Conservation (phyloP, 495 filamentous ascomycete genomes). For the Cudoniella acicularis region DNA sequence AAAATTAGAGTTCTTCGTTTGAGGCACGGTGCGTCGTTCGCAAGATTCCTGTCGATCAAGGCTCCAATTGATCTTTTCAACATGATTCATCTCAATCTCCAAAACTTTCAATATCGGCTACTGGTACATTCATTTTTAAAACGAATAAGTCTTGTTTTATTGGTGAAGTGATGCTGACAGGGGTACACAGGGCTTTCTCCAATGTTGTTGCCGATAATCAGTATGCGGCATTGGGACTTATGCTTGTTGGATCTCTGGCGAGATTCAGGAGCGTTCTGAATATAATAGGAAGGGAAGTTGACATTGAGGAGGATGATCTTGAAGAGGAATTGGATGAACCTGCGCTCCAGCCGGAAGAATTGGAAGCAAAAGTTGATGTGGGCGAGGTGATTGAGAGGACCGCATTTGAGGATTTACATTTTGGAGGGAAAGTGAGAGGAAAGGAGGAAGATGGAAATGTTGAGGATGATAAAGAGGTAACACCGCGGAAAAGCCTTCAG, state of each 20-base stretch:
- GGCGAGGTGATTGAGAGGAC: background rate
- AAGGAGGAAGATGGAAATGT: background rate
- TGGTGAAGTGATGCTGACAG: too few species aligned
- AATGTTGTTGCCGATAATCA: conserved; percentile 67
- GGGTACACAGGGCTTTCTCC: conserved; percentile 52
- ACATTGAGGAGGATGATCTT: background rate
- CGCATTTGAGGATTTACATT: background rate
- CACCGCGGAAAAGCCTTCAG: too few species aligned
- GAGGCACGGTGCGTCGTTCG: too few species aligned
- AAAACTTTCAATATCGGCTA: too few species aligned
- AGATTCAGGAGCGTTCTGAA: conserved; percentile 47
- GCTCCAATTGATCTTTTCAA: too few species aligned
- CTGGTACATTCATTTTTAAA: too few species aligned
- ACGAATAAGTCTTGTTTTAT: too few species aligned
- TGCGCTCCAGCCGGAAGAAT: conserved; percentile 5
- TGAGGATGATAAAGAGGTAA: background rate
- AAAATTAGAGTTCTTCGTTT: background rate
- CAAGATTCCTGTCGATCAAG: too few species aligned
- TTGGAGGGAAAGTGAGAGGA: background rate
- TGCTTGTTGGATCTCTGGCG: conserved; percentile 63
- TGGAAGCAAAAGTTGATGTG: conserved; percentile 9
- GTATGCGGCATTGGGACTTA: conserved; percentile 74
- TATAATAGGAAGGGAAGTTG: background rate
- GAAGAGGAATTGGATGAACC: background rate
- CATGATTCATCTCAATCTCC: too few species aligned